A percentile compares a stretch with the other conserved stretches of the same genome.
Conservation (phyloP, 306 rosid genomes). For the Hippophae gyantsensis region DNA sequence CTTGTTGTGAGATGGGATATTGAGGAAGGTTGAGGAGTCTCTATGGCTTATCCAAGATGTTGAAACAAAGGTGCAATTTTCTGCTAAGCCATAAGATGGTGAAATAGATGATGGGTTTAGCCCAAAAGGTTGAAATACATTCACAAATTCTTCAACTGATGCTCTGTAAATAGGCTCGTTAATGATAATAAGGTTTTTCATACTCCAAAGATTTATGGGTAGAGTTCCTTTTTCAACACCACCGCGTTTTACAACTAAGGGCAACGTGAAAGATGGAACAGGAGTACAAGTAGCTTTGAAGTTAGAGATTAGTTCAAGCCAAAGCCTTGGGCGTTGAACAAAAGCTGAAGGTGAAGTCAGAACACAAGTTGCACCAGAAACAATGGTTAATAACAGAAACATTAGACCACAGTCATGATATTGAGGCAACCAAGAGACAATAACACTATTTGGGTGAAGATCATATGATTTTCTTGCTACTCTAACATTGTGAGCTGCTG, state of each 20-base stretch:
- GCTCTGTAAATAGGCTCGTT: slow-evolving; percentile 61
- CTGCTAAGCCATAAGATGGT: slow-evolving; percentile 80
- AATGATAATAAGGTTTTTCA: slow-evolving; percentile 54
- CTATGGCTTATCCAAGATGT: slow-evolving; percentile 46
- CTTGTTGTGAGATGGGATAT: slow-evolving; percentile 44
- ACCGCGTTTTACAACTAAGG: slow-evolving; percentile 59
- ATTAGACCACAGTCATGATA: slow-evolving; percentile 79
- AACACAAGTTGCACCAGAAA: slow-evolving; percentile 57
- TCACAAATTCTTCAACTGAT: slow-evolving; percentile 41
- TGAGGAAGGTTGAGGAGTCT: slow-evolving; percentile 1
- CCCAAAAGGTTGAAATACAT: slow-evolving; percentile 40
- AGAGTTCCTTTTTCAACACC: slow-evolving; percentile 26
- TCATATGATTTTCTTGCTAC: slow-evolving; percentile 62
- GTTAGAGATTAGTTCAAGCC: slow-evolving; percentile 57
- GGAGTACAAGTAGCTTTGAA: slow-evolving; percentile 73
- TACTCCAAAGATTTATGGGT: slow-evolving; percentile 28
- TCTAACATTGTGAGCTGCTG: slow-evolving; percentile 72
- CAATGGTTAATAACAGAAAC: slow-evolving; percentile 61
- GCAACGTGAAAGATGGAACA: slow-evolving; percentile 63
- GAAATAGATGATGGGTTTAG: slow-evolving; percentile 40
- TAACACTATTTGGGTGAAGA: slow-evolving; percentile 54
- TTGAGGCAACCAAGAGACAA: slow-evolving; percentile 83
- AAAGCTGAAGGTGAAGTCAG: slow-evolving; percentile 50
- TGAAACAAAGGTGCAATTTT: slow-evolving; percentile 80
- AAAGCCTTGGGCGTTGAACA: slow-evolving; percentile 49